Conservation (phyloP, 192 early-diverging fungal species). For the Backusella macrospora region DNA sequence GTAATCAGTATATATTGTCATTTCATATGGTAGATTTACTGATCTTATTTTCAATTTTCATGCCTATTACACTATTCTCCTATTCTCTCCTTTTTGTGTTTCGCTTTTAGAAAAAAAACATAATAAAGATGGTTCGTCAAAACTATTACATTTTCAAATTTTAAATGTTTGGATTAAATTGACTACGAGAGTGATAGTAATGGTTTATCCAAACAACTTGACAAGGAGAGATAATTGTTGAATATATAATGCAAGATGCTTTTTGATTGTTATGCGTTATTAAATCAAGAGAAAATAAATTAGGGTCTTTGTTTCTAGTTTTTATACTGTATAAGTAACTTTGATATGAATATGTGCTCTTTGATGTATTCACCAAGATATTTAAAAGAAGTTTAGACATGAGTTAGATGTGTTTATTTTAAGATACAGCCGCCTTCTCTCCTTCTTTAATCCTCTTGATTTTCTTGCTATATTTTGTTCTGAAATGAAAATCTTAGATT, state of each 20-base stretch:
- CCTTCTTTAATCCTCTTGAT: background rate
- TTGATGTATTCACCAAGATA: constrained; percentile 23
- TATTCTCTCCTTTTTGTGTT: background rate
- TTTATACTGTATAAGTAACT: background rate
- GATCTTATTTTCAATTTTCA: background rate
- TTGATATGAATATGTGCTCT: constrained; percentile 20
- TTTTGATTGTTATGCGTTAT: background rate
- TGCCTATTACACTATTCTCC: background rate
- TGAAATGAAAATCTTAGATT: constrained; percentile 23
- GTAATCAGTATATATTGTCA: background rate
- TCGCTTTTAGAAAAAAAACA: constrained; percentile 3
- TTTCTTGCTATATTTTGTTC: constrained; percentile 20
- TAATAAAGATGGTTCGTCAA: constrained; percentile 1
- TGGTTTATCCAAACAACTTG: constrained; percentile 2
- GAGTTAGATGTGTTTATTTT: constrained; percentile 21
- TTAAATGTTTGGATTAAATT: background rate
- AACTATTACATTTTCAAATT: background rate
- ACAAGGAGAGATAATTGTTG: background rate
- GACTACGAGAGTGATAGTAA: background rate
- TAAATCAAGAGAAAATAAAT: background rate
- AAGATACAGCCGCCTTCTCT: constrained; percentile 5
- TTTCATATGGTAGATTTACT: background rate
- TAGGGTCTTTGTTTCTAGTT: background rate
- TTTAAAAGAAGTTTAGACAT: constrained; percentile 17
- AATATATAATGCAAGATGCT: background rate